Conservation (phyloP, 768 basidiomycete species). For the Suillus occidentalis region DNA sequence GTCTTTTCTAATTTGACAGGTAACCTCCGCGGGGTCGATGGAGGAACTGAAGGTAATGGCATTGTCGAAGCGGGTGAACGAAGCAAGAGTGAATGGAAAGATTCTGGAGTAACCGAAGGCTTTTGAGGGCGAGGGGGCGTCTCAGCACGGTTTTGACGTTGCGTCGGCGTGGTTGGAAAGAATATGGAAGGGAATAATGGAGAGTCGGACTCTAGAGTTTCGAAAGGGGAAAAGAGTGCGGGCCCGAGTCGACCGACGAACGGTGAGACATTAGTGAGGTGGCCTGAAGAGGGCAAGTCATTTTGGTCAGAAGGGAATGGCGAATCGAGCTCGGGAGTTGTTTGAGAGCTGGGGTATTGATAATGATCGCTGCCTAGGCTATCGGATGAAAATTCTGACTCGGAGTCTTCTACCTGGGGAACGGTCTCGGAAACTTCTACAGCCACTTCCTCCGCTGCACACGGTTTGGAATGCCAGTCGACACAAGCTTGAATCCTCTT, state of each 20-base stretch:
- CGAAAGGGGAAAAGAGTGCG: constrained; percentile 23
- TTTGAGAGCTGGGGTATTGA: constrained; percentile 8
- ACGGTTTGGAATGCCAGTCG: constrained; percentile 9
- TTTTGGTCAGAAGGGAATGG: constrained; percentile 1
- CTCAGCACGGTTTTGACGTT: constrained; percentile 21
- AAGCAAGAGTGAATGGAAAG: constrained; percentile 32
- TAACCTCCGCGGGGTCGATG: constrained; percentile 35
- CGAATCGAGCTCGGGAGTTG: constrained; percentile 10
- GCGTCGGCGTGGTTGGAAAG: constrained; percentile 30
- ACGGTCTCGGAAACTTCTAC: background rate
- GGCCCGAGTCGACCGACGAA: constrained; percentile 30
- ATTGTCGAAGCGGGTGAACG: constrained; percentile 26
- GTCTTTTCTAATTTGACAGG: constrained; percentile 12
- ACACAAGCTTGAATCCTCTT: constrained; percentile 41
- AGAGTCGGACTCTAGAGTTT: constrained; percentile 8
- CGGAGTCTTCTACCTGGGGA: constrained; percentile 18
- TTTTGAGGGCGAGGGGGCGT: constrained; percentile 41
- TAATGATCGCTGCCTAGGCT: constrained; percentile 10
- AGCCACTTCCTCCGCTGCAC: background rate
- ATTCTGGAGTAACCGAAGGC: constrained; percentile 28
- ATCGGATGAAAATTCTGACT: constrained; percentile 9
- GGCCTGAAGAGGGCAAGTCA: background rate
- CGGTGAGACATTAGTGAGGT: constrained; percentile 16
- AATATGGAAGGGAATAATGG: constrained; percentile 12
- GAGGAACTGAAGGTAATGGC: constrained; percentile 27